A percentile compares a stretch with the other conserved stretches of the same genome.
These are phyloP conservation scores for Euphrasia arctica DNA, from an alignment of 305 asterid genomes.

Conservation along the genomic window DNA sequence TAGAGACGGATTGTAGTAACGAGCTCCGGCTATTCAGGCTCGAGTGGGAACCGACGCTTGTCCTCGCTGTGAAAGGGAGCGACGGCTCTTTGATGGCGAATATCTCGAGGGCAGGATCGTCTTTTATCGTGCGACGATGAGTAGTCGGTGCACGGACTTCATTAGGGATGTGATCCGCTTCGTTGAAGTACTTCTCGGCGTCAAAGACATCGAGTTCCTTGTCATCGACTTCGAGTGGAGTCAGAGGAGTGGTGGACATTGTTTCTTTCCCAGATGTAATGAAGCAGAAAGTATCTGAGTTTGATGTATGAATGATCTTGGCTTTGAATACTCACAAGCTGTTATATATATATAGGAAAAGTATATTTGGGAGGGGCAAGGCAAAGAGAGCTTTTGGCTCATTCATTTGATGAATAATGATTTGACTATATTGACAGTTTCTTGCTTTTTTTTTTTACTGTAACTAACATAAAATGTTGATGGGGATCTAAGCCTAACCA, in stretches of 20 bases:
- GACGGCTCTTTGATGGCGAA: conserved; percentile 27
- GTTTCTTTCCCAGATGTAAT: neutral
- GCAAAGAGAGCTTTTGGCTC: neutral
- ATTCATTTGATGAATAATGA: neutral
- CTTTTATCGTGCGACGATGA: conserved; percentile 27
- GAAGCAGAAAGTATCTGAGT: neutral
- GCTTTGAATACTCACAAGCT: neutral
- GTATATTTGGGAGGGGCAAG: too few species aligned
- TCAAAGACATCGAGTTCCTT: conserved; percentile 47
- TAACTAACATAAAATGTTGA: conserved; percentile 1
- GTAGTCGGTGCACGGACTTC: conserved; percentile 6
- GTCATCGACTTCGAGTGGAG: conserved; percentile 21
- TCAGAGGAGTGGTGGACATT: conserved; percentile 39
- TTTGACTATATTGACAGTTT: conserved; percentile 30
- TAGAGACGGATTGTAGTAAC: conserved; percentile 29
- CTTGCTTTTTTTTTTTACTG: conserved; percentile 3
- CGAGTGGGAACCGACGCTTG: conserved; percentile 58
- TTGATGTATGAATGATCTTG: neutral
- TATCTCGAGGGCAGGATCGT: conserved; percentile 26
- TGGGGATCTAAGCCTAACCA: too few species aligned
- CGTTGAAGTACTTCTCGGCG: conserved; percentile 48
- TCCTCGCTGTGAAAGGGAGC: conserved; percentile 26
- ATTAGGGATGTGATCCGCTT: conserved; percentile 18
- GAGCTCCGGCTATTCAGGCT: conserved; percentile 67
- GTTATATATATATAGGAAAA: neutral